phyloP scores from a whole-genome alignment of 2,329 filamentous ascomycete species.

The Ilyonectria mors-panacis region DNA sequence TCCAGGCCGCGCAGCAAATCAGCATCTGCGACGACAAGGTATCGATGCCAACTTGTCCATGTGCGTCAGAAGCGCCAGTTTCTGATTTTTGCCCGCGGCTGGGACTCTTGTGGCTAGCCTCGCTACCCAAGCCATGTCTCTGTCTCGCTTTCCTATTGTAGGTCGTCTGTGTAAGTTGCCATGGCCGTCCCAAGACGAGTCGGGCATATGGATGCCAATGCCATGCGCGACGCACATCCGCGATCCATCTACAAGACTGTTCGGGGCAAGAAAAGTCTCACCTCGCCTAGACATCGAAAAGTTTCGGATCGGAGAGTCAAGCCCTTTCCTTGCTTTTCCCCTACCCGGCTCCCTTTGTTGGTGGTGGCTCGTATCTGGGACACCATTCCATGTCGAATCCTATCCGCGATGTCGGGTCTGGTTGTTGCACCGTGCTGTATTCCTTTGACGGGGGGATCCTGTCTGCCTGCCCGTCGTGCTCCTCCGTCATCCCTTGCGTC shows the following conservation, averaged over 20 bases:
- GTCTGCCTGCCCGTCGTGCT: conserved; percentile 28
- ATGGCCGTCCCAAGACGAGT: conserved; percentile 7
- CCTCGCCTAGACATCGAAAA: background rate
- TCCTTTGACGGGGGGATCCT: conserved; percentile 38
- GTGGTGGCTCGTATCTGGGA: background rate
- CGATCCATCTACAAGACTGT: conserved; percentile 6
- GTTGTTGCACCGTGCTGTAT: conserved; percentile 46
- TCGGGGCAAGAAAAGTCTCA: conserved; percentile 18
- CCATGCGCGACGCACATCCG: conserved; percentile 13
- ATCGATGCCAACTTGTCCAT: conserved; percentile 17
- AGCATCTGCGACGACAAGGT: conserved; percentile 17
- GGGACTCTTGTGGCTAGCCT: conserved; percentile 22
- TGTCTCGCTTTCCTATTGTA: conserved; percentile 14
- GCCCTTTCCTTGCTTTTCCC: background rate
- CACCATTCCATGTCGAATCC: conserved; percentile 33
- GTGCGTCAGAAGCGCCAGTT: conserved; percentile 11
- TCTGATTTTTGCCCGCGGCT: conserved; percentile 15
- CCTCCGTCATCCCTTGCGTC: conserved; percentile 30
- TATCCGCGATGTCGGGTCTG: conserved; percentile 46
- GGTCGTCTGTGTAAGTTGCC: conserved; percentile 16
- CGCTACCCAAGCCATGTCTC: conserved; percentile 19
- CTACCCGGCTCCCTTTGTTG: background rate
- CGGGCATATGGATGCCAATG: conserved; percentile 17
- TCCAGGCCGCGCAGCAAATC: conserved; percentile 12
- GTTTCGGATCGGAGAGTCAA: no score